Conservation (phyloP, 768 basidiomycete genomes). For the Boletus reticuloceps region DNA sequence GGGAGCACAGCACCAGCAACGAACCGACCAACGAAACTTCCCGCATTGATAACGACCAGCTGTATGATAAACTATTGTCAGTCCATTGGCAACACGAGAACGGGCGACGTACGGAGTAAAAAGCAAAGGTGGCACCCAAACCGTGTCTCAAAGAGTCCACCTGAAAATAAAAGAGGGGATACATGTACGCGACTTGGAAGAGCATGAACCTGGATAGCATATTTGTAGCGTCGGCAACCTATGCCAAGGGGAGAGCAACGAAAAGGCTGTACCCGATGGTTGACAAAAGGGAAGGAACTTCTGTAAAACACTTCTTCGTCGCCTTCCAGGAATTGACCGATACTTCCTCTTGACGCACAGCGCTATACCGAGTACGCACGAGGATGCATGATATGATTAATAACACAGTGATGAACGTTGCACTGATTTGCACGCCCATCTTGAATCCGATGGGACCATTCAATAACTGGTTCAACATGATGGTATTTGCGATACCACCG, state of each 20-base stretch:
- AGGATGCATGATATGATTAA: conserved; percentile 38
- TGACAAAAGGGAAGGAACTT: conserved; percentile 24
- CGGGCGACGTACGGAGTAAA: conserved; percentile 45
- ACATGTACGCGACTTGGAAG: conserved; percentile 42
- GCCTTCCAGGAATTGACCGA: conserved; percentile 16
- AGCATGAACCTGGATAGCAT: conserved; percentile 15
- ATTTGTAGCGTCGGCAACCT: background rate
- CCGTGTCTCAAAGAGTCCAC: conserved; percentile 51
- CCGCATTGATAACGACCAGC: conserved; percentile 53
- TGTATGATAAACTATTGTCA: conserved; percentile 18
- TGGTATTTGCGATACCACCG: conserved; percentile 56
- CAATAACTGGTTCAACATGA: conserved; percentile 51
- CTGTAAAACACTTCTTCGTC: conserved; percentile 20
- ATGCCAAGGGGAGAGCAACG: background rate
- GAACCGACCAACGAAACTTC: conserved; percentile 47
- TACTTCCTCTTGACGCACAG: background rate
- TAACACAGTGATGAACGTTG: conserved; percentile 35
- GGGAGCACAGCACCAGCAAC: conserved; percentile 39
- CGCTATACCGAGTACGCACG: conserved; percentile 33
- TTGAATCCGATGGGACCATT: conserved; percentile 46
- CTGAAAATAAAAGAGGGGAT: conserved; percentile 60
- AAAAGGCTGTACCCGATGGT: conserved; percentile 16
- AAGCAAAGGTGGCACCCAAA: conserved; percentile 44
- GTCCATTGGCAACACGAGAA: background rate
- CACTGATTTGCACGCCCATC: conserved; percentile 38